Conservation (phyloP, 768 basidiomycete species). For the Collybiopsis confluens region DNA sequence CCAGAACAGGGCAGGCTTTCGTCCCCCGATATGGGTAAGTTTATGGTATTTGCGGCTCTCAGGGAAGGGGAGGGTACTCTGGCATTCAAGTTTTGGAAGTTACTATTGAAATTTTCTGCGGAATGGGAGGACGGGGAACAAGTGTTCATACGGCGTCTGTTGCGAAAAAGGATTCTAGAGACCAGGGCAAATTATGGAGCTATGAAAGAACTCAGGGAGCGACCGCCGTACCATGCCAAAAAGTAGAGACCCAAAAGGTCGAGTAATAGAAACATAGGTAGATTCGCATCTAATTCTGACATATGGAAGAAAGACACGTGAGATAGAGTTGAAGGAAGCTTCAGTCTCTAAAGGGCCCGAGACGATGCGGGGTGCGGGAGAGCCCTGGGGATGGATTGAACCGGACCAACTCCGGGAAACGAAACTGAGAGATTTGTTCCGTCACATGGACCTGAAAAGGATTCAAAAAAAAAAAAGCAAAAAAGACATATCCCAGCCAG, state of each 20-base stretch:
- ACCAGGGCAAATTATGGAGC: background rate
- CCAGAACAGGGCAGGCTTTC: constrained; percentile 29
- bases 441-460: constrained; percentile 34
- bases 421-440: constrained; percentile 18
- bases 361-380: constrained; percentile 1
- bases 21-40: constrained; percentile 46
- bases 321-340: constrained; percentile 9
- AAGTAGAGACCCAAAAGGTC: background rate
- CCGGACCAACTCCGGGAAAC: constrained; percentile 13
- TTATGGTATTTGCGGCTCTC: constrained; percentile 48
- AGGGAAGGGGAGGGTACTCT: constrained; percentile 41
- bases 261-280: background rate
- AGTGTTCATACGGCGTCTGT: constrained; percentile 32
- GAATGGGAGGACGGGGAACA: constrained; percentile 50
- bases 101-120: constrained; percentile 38
- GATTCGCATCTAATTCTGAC: constrained; percentile 3
- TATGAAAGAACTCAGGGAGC: constrained; percentile 1
- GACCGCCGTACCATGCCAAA: constrained; percentile 1
- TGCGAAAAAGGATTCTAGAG: constrained; percentile 27
- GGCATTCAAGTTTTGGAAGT: constrained; percentile 60
- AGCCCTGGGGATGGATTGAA: background rate
- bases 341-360: constrained; percentile 7
- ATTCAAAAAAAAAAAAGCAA: constrained; percentile 20
- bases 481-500: background rate
- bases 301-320: constrained; percentile 11